phyloP scores from a whole-genome alignment of 2,329 filamentous ascomycete genomes.

The Trichoderma hamatum region DNA sequence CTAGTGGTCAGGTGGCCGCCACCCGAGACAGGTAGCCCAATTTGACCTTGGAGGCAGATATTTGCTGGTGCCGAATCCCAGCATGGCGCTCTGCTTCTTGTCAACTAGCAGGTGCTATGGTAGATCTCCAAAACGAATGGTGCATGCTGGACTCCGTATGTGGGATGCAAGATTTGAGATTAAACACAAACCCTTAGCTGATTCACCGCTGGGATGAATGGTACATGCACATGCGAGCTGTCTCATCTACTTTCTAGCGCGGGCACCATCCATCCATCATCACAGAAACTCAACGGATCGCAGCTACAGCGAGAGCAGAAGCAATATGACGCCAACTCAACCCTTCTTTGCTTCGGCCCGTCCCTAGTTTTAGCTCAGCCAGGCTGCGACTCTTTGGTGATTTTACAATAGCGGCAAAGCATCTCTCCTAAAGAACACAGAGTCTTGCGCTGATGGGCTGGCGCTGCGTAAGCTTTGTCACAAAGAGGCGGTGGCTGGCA shows the following conservation, averaged over 20 bases:
- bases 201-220: background rate
- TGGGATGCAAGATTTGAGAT: conserved; percentile 11
- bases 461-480: conserved; percentile 9
- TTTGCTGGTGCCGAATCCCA: conserved; percentile 1
- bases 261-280: background rate
- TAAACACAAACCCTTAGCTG: background rate
- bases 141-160: background rate
- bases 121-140: conserved; percentile 19
- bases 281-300: background rate
- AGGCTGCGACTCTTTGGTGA: background rate
- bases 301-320: background rate
- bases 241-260: conserved; percentile 3
- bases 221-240: background rate
- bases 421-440: background rate
- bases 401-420: background rate
- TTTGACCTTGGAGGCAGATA: background rate
- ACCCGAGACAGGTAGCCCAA: background rate
- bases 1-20: background rate
- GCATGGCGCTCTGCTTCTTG: conserved; percentile 16
- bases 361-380: conserved; percentile 27
- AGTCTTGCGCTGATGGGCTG: background rate
- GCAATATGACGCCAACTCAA: conserved; percentile 1
- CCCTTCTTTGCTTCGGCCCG: conserved; percentile 23
- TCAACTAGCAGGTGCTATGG: conserved; percentile 11
- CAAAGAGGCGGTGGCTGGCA: background rate